A percentile compares a stretch with the other conserved stretches of the same genome.
Conservation (phyloP, 805 yeast species). For the Hanseniaspora jakobsenii region DNA sequence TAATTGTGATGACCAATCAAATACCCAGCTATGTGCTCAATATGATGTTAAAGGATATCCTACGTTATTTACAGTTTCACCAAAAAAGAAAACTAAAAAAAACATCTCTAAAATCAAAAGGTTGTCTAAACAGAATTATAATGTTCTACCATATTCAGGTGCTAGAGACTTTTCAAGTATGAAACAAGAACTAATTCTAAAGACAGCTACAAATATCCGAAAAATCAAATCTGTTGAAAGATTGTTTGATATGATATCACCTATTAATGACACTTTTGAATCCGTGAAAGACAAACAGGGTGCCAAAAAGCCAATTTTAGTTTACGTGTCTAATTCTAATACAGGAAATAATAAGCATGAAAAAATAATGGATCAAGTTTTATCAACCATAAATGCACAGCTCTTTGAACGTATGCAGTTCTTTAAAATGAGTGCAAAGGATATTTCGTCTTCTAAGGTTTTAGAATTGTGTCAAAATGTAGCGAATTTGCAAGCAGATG, state of each 20-base stretch:
- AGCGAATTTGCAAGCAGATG: no score
- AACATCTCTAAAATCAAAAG: slow-evolving; percentile 11
- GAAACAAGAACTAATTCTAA: slow-evolving; percentile 40
- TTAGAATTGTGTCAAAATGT: neutral
- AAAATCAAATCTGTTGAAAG: neutral
- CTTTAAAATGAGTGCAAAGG: neutral
- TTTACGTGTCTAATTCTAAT: no score
- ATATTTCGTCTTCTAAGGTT: neutral
- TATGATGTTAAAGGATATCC: slow-evolving; percentile 71
- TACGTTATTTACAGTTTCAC: slow-evolving; percentile 67
- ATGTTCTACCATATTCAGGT: slow-evolving; percentile 48
- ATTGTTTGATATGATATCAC: slow-evolving; percentile 22
- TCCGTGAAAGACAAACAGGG: no score
- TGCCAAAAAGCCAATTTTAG: no score
- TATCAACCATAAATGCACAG: neutral
- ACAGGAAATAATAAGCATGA: no score
- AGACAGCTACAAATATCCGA: slow-evolving; percentile 56
- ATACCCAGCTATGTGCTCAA: slow-evolving; percentile 56
- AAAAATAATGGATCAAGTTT: neutral
- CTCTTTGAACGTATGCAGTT: neutral
- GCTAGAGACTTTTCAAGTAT: slow-evolving; percentile 47
- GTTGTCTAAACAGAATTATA: slow-evolving; percentile 29
- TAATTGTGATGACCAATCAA: slow-evolving; percentile 64
- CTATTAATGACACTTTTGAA: no score
- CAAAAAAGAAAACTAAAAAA: slow-evolving; percentile 35